Conservation (phyloP, 2,329 filamentous ascomycete genomes). For the Calycina herbarum region DNA sequence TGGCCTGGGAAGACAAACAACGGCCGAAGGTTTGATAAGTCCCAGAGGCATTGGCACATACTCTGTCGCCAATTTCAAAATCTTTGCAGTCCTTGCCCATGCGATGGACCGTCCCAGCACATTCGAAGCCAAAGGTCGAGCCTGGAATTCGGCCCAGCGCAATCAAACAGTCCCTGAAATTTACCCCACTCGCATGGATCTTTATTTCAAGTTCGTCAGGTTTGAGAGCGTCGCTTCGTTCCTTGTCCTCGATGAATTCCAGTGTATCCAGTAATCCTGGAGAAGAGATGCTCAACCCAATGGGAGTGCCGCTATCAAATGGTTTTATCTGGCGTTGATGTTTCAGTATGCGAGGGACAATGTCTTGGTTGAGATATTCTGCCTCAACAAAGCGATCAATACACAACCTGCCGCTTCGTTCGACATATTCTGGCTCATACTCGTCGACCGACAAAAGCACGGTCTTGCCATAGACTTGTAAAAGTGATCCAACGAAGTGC, state of each 20-base stretch:
- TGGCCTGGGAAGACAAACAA: no score
- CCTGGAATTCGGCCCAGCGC: neutral
- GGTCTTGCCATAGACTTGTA: no score
- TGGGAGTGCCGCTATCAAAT: no score
- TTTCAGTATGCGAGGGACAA: no score
- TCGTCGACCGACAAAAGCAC: neutral
- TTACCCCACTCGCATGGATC: neutral
- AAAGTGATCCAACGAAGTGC: no score
- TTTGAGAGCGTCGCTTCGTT: slow-evolving; percentile 6
- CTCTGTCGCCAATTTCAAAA: neutral
- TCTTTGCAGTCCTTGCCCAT: neutral
- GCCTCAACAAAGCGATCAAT: neutral
- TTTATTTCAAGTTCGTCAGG: slow-evolving; percentile 5
- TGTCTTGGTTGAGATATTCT: slow-evolving; percentile 4
- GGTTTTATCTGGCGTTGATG: no score
- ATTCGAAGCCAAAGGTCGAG: neutral
- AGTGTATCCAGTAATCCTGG: slow-evolving; percentile 30
- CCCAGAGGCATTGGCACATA: no score
- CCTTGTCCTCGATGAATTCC: slow-evolving; percentile 27
- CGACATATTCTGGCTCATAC: neutral
- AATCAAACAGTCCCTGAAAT: neutral
- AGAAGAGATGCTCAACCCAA: no score
- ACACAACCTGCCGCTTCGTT: neutral
- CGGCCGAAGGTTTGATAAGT: no score
- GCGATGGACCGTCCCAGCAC: neutral